Conservation (phyloP, 2,329 filamentous ascomycete genomes). For the Aspergillus pseudoglaucus region DNA sequence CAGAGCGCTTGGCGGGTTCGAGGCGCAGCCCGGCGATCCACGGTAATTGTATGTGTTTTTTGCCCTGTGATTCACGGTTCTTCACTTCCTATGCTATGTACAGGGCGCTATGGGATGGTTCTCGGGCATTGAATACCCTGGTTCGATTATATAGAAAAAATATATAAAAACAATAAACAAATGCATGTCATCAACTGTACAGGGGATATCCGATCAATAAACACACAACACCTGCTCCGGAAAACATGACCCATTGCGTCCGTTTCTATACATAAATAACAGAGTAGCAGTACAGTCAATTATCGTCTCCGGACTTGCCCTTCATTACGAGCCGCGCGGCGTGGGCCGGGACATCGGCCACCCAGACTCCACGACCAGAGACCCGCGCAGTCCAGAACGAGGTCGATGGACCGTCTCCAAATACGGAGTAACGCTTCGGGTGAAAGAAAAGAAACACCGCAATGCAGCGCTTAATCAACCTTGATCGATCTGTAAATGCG, state of each 20-base stretch:
- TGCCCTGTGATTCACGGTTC: too few relatives aligned
- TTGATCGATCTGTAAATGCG: constrained; percentile 98
- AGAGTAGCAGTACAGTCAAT: not conserved
- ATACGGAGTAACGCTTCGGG: not conserved
- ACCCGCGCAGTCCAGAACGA: constrained; percentile 1
- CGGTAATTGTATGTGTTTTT: too few relatives aligned
- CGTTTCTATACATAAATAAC: too few relatives aligned
- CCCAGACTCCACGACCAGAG: not conserved
- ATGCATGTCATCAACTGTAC: constrained; percentile 1
- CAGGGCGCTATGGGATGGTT: too few relatives aligned
- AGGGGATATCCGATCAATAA: not conserved
- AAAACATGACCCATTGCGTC: not conserved
- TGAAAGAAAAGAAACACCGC: constrained; percentile 2
- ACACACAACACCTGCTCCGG: not conserved
- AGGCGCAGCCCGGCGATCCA: not conserved
- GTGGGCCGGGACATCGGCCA: not conserved
- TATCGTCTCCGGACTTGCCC: too few relatives aligned
- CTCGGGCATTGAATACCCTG: too few relatives aligned
- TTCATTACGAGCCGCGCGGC: too few relatives aligned
- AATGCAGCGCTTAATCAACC: constrained; percentile 60
- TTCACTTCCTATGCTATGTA: too few relatives aligned
- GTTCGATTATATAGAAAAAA: constrained; percentile 7
- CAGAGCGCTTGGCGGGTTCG: constrained; percentile 16
- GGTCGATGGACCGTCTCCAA: constrained; percentile 1
- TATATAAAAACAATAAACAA: constrained; percentile 2